Base-by-base conservation (phyloP, 768 basidiomycete species). In the Russula earlei region DNA sequence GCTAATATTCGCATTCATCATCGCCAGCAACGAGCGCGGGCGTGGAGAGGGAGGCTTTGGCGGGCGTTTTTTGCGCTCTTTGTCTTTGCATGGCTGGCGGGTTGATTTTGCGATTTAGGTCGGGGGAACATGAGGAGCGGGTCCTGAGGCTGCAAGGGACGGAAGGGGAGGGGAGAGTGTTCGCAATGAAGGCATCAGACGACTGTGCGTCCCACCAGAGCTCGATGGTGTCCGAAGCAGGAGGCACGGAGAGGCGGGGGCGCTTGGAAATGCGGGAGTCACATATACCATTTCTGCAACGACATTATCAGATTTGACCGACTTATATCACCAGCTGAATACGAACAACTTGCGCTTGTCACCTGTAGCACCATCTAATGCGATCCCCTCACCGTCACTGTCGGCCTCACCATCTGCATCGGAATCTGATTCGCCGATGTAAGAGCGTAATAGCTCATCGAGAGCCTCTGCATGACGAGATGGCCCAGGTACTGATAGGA, bases 1-100 rank as follows among this genome's bases (percentile, higher is more conserved):
- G 61, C 76, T 80, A 55, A 91, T 81, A 64, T 91, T 91, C 49
- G 72, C 73, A 66, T 86, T 89, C 83, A 91, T 89, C 51, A 83
- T 63, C 15, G 70, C 71, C n/a, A 89, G 71, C 19, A 91, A 69
- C 1, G 83, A 76, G 55, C 66, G 57, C 19, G 60, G 62, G 7
- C 60, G 48, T 4, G 60, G 57, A 1, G 44, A 49, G 15, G 53
- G 57, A 14, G 57, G 49, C 40, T 64, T 70, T 62, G 72, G 70
- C 54, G 66, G 66, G 31, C 63, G 64, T 64, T 74, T 76, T 64
- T 67, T 73, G 65, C 64, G 68, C 49, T 17, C 62, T 36, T 60
- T 43, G 55, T 56, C 20, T 33, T 57, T 36, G 40, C 63, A 11
- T 50, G 51, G 41, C 62, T 65, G 67, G 57, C 65, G 61, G 57